Percentiles rank a stretch among this genome's conserved stretches.
Conservation (phyloP, 192 early-diverging fungal species). For the Podila horticola region DNA sequence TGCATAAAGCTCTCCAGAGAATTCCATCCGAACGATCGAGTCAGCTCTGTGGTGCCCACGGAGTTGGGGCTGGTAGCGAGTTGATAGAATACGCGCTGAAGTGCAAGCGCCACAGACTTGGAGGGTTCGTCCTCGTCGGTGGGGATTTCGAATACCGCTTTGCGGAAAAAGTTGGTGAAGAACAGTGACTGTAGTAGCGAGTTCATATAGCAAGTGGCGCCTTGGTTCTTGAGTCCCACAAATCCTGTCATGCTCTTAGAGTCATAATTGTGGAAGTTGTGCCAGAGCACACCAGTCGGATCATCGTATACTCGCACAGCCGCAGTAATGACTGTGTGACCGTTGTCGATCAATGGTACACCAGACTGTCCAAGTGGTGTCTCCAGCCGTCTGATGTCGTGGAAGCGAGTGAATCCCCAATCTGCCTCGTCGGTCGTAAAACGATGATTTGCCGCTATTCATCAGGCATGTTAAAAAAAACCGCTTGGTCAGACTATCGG, state of each 20-base stretch:
- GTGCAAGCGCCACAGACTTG: constrained; percentile 87
- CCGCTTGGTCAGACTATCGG: neutral
- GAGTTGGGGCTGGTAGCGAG: constrained; percentile 76
- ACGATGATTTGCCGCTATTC: constrained; percentile 77
- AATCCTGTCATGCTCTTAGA: constrained; percentile 91
- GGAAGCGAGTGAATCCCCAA: constrained; percentile 94
- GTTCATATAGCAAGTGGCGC: constrained; percentile 99
- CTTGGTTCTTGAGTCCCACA: constrained; percentile 97
- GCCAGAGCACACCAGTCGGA: constrained; percentile 93
- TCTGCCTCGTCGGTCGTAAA: constrained; percentile 85
- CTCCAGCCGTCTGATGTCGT: constrained; percentile 62
- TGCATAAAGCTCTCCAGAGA: constrained; percentile 94
- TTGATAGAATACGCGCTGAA: constrained; percentile 96
- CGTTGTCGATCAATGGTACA: constrained; percentile 75
- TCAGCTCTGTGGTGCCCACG: constrained; percentile 95
- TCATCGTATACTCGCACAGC: constrained; percentile 85
- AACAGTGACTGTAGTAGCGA: constrained; percentile 95
- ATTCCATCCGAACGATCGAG: constrained; percentile 99
- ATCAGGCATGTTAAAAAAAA: neutral
- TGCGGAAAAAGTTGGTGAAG: constrained; percentile 94
- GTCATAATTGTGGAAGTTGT: constrained; percentile 92
- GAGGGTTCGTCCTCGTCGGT: constrained; percentile 89
- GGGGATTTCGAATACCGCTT: constrained; percentile 92
- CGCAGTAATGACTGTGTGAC: constrained; percentile 71
- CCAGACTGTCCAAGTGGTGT: constrained; percentile 44